phyloP scores from a whole-genome alignment of 2,329 filamentous ascomycete species.

The Nigrograna mackinnonii region DNA sequence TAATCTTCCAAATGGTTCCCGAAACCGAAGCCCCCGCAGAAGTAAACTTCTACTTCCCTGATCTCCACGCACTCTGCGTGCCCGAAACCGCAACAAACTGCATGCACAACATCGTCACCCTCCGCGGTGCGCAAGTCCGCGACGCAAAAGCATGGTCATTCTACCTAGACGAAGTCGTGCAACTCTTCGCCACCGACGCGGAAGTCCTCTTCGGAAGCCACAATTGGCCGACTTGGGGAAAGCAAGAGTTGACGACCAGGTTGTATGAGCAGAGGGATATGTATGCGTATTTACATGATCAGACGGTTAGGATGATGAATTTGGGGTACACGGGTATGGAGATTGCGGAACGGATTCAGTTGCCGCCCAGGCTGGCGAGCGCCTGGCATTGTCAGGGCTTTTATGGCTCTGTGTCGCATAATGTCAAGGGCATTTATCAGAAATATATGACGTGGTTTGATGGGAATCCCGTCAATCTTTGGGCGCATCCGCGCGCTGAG shows the following conservation, averaged over 20 bases:
- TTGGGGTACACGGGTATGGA: constrained; percentile 1
- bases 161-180: constrained; percentile 12
- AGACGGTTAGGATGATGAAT: constrained; percentile 6
- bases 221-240: constrained; percentile 6
- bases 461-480: constrained; percentile 39
- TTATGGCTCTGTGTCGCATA: constrained; percentile 3
- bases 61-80: constrained; percentile 41
- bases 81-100: constrained; percentile 45
- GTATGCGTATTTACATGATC: constrained; percentile 5
- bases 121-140: constrained; percentile 46
- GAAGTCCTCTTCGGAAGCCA: constrained; percentile 6
- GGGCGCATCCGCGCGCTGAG: constrained; percentile 40
- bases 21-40: constrained; percentile 49
- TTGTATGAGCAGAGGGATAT: constrained; percentile 4
- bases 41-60: constrained; percentile 47
- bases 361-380: background rate
- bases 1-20: constrained; percentile 47
- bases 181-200: background rate
- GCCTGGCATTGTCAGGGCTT: constrained; percentile 7
- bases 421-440: constrained; percentile 15
- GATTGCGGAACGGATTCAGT: constrained; percentile 1
- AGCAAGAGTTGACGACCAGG: background rate
- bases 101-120: constrained; percentile 48
- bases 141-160: constrained; percentile 46
- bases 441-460: constrained; percentile 39